Evolutionary conservation across 78 protist genomes (phyloP).

Genomic region (Emiliania huxleyi): DNA sequence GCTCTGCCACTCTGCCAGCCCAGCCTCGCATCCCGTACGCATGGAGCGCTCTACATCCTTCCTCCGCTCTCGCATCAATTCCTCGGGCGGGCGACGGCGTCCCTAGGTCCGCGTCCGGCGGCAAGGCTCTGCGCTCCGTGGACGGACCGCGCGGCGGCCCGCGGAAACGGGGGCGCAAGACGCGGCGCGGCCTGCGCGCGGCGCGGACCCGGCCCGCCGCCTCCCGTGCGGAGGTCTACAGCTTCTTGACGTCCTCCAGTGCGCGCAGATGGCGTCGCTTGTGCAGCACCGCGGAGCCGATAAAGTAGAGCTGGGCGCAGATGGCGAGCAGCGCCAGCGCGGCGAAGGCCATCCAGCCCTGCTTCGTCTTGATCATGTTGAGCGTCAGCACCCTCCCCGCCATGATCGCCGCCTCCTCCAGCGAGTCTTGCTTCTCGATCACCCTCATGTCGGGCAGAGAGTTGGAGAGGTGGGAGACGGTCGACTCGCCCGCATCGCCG

Average conservation of each 20-base stretch:
- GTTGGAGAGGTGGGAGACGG: neutral
- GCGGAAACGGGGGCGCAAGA: too few relatives aligned
- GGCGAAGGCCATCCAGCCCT: neutral
- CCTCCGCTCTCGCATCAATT: too few relatives aligned
- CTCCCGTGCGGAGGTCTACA: too few relatives aligned
- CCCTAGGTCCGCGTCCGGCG: too few relatives aligned
- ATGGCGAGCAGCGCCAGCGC: neutral
- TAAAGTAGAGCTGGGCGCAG: neutral
- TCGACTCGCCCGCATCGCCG: neutral
- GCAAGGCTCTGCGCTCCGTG: too few relatives aligned
- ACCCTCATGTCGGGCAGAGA: neutral
- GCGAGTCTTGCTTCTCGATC: neutral
- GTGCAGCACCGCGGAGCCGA: neutral
- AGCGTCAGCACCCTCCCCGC: neutral
- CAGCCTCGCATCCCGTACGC: too few relatives aligned
- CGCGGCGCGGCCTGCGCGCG: too few relatives aligned
- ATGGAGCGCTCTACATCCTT: too few relatives aligned
- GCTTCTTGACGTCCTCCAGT: neutral
- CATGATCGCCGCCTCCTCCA: neutral
- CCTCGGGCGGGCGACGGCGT: too few relatives aligned
- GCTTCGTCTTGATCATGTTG: neutral
- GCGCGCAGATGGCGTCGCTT: conserved; percentile 10
- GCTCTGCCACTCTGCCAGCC: too few relatives aligned
- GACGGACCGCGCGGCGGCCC: too few relatives aligned
- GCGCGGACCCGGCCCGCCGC: too few relatives aligned